Percentiles rank a stretch among this genome's conserved stretches.
These are phyloP conservation scores for Macroventuria anomochaeta DNA, from an alignment of 2,329 filamentous ascomycete genomes.

Conservation along the genomic window DNA sequence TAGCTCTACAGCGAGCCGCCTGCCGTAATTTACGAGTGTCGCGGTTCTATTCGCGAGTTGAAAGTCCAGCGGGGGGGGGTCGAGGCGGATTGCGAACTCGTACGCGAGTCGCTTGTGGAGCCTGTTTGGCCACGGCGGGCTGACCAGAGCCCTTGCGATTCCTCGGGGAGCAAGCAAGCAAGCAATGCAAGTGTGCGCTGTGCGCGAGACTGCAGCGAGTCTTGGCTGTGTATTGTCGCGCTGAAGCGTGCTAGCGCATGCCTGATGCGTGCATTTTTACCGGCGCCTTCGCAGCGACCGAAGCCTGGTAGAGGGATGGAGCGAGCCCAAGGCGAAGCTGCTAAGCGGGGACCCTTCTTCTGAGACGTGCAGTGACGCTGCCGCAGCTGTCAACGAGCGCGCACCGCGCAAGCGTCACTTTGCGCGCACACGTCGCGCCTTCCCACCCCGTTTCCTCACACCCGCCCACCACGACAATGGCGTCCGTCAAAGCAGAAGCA, in stretches of 20 bases:
- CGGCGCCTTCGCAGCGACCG: not conserved
- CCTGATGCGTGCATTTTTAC: conserved; percentile 1
- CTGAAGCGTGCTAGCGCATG: conserved; percentile 17
- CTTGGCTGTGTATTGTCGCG: conserved; percentile 17
- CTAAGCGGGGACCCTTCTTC: conserved; percentile 17
- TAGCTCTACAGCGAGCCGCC: conserved; percentile 16
- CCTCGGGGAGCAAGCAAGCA: not conserved
- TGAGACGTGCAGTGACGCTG: conserved; percentile 3
- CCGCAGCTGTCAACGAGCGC: conserved; percentile 22
- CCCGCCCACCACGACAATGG: conserved; percentile 18
- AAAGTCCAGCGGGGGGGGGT: not conserved
- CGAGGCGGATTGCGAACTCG: not conserved
- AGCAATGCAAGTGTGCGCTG: conserved; percentile 1
- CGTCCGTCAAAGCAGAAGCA: conserved; percentile 18
- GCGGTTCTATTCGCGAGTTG: not conserved
- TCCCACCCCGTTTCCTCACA: not conserved
- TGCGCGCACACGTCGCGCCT: conserved; percentile 3
- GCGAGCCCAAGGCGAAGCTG: conserved; percentile 12
- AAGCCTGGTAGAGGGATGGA: conserved; percentile 13
- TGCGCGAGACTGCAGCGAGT: not conserved
- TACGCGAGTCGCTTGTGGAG: not conserved
- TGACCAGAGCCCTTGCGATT: not conserved
- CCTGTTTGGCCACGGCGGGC: not conserved
- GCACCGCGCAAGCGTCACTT: conserved; percentile 16
- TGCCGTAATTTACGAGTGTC: conserved; percentile 2